phyloP scores from a whole-genome alignment of 495 filamentous ascomycete genomes.

The Penicillium soppii region DNA sequence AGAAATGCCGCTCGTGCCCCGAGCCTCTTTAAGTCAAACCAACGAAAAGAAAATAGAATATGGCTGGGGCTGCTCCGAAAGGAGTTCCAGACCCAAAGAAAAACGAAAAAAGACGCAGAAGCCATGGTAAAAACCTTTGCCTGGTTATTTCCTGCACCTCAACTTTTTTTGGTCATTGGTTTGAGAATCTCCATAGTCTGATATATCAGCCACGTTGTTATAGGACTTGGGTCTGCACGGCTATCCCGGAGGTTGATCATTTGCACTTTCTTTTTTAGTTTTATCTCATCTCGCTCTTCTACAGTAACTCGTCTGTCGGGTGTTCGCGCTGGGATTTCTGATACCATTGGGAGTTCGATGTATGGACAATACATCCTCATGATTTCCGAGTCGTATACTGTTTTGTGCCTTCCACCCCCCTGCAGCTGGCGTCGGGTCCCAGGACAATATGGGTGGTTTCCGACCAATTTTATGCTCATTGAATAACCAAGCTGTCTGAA shows the following conservation, averaged over 20 bases:
- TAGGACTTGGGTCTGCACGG: constrained; percentile 38
- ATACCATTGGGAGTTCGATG: constrained; percentile 29
- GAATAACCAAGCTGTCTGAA: constrained; percentile 28
- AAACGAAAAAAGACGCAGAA: too few species aligned
- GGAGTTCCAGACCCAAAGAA: constrained; percentile 18
- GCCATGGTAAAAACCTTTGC: too few species aligned
- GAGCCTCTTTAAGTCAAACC: too few species aligned
- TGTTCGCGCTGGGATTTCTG: constrained; percentile 39
- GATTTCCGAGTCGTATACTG: constrained; percentile 10
- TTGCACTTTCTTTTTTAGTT: constrained; percentile 36
- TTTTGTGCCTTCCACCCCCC: constrained; percentile 17
- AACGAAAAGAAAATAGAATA: constrained; percentile 12
- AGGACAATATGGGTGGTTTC: constrained; percentile 31
- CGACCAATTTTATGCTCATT: constrained; percentile 34
- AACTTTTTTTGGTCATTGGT: constrained; percentile 29
- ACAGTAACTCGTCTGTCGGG: constrained; percentile 39
- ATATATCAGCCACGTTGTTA: constrained; percentile 35
- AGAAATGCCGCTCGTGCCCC: constrained; percentile 28
- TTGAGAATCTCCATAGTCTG: constrained; percentile 31
- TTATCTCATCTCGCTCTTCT: constrained; percentile 42
- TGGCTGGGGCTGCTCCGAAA: constrained; percentile 27
- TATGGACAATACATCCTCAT: constrained; percentile 29
- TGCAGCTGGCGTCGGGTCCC: constrained; percentile 26
- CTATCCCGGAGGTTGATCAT: constrained; percentile 37
- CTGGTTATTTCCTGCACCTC: constrained; percentile 6